These are phyloP conservation scores for Leucoagaricus sp. DNA, from an alignment of 1,284 basidiomycete genomes.

Conservation along the genomic window DNA sequence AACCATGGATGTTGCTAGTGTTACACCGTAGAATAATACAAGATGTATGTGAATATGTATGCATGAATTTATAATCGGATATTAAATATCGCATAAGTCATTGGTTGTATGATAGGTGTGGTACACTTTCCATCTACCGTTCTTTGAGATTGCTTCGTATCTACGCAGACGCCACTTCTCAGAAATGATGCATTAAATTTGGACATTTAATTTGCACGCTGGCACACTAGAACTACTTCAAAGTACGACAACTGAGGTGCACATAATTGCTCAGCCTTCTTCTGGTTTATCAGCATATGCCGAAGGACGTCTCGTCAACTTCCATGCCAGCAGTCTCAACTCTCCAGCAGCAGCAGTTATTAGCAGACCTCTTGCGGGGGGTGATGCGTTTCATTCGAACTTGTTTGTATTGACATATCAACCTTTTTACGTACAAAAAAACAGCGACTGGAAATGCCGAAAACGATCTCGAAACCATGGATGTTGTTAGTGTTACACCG, in stretches of 20 bases:
- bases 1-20: conserved; percentile 12
- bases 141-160: no score
- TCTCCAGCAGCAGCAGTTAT: not conserved
- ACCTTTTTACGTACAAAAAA: no score
- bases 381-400: not conserved
- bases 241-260: no score
- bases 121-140: not conserved
- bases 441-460: no score
- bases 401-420: no score
- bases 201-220: not conserved
- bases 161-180: not conserved
- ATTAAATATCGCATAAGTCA: not conserved
- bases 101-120: not conserved
- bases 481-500: conserved; percentile 12
- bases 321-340: conserved; percentile 7
- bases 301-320: not conserved
- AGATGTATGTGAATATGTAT: conserved; percentile 1
- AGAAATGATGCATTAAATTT: not conserved
- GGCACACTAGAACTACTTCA: not conserved
- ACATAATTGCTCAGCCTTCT: no score
- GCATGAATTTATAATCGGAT: conserved; percentile 10
- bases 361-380: not conserved
- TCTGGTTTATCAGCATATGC: no score
- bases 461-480: conserved; percentile 5
- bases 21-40: conserved; percentile 12